Evolutionary conservation across 805 yeast species (phyloP), one percentile per base, ranked within the genome.

Genomic region (Barnettozyma salicaria): DNA sequence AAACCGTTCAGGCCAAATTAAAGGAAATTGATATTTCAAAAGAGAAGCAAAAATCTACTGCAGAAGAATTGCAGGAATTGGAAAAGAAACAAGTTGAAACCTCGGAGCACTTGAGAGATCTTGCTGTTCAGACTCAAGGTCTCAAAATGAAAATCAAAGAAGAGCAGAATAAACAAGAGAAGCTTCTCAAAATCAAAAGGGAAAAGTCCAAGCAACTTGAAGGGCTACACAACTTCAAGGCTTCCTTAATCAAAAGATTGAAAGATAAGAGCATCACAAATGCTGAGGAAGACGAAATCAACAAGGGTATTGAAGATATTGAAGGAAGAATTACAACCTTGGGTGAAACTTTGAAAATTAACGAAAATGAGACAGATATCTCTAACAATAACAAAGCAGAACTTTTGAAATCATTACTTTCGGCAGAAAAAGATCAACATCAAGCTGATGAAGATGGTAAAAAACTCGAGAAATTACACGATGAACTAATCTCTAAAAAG

Each of bases 41-140:
- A 38, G 33, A 26, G 11, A 41, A 39, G 10, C 58, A 54, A 31
- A 41, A 24, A 5, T 39, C 41, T 5, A 45, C 47, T 22, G 35
- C 44, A n/a, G 45, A 41, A 10, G 47, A 49, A 19, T 36, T 55
- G 36, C 41, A 49, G 40, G 51, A 45, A 25, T 34, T 55, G 24
- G 53, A 55, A 31, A 42, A 29, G 8, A 40, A 45, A 27, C 55
- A 53, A 34, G 41, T 43, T 17, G 53, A 49, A 30, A 49, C 55
- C 11, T 41, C 45, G 16, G 50, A 52, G 32, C 42, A 46, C 32
- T 35, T 53, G 14, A 41, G 32, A 32, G 42, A 16, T 2, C 32
- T 48, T n/a, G 43, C 45, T 30, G 30, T 30, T 18, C 48, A 49
- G 10, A 45, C 50, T 30, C 45, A 42, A 22, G 34, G 5, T 7